Percentiles rank a stretch among this genome's conserved stretches.
These are phyloP conservation scores for Alternaria sp. DNA, from an alignment of 2,329 filamentous ascomycete genomes.

Conservation along the genomic window DNA sequence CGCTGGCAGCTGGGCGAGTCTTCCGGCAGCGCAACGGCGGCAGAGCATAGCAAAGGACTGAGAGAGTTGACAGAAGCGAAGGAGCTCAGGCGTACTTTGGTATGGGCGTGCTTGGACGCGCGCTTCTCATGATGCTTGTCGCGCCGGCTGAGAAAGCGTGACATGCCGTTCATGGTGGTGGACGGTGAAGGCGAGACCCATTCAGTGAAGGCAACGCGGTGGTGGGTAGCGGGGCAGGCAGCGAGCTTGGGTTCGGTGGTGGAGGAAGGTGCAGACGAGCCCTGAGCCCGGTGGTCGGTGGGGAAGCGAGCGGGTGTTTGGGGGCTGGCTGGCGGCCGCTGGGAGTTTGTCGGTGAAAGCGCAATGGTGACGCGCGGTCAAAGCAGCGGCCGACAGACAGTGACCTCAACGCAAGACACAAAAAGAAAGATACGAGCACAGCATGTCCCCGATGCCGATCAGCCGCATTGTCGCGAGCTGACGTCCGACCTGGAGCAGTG, in stretches of 20 bases:
- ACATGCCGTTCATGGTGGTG: conserved; percentile 57
- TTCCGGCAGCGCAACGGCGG: conserved; percentile 9
- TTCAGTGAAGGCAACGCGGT: conserved; percentile 20
- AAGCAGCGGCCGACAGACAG: neutral
- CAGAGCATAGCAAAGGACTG: conserved; percentile 15
- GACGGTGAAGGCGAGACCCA: conserved; percentile 18
- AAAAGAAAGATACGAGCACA: neutral
- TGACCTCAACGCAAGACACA: conserved; percentile 2
- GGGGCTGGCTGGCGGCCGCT: neutral
- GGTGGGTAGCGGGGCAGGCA: conserved; percentile 18
- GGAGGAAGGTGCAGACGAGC: conserved; percentile 16
- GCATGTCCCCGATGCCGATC: neutral
- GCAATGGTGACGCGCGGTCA: neutral
- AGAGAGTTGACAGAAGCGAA: conserved; percentile 24
- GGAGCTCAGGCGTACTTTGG: conserved; percentile 40
- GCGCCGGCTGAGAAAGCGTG: conserved; percentile 73
- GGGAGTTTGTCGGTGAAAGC: neutral
- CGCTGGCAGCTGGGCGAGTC: conserved; percentile 8
- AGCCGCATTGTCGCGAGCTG: conserved; percentile 8
- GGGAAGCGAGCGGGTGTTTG: conserved; percentile 6
- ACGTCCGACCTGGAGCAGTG: conserved; percentile 5
- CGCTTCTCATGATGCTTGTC: conserved; percentile 61
- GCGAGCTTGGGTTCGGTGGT: conserved; percentile 10
- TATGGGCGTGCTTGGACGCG: conserved; percentile 37
- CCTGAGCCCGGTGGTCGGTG: conserved; percentile 1